Evolutionary conservation across 306 rosid genomes (phyloP), one percentile per base, ranked within the genome.

Genomic region (Vigna radiata): DNA sequence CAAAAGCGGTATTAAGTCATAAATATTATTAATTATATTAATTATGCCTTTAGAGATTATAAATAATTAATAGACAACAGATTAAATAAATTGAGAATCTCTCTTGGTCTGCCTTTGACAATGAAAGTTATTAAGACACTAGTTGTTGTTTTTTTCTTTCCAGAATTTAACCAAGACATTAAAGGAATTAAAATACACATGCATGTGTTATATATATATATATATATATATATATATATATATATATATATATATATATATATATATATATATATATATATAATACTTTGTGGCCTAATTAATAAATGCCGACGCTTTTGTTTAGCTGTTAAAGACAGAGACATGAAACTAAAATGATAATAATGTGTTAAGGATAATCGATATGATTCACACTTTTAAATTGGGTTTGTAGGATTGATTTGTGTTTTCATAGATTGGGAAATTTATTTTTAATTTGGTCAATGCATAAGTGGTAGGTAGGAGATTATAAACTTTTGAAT

Each of bases 251-350:
- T 23, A 23, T 23, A 19, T 19, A 19, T 19, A 19, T 19, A 19
- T 19, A 1, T 19, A n/a, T 19, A 19, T 19, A 19, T 19, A 19
- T n/a, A n/a, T n/a, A n/a, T n/a, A n/a, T n/a, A n/a, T n/a, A n/a
- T n/a, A n/a, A n/a, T 29, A 19, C 27, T 27, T 27, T 27, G 67
- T 72, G 33, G 19, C 56, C 27, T 7, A 79, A 41, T 41, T 41
- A 67, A 43, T 43, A 25, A 46, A 59, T 84, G 71, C 85, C 71
- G 85, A 84, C 85, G 70, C 72, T 84, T 31, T 2, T 21, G 49
- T 77, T 84, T 73, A 65, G 79, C 65, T 43, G 78, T 76, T 76
- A 43, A 31, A 77, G 79, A 84, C 62, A 60, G 37, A 67, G 74
- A 84, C 86, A 4, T 13, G 29, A 62, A 79, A 83, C 75, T 81